Evolutionary conservation across 495 filamentous ascomycete species (phyloP).

Genomic region (Aspergillus egyptiacus): DNA sequence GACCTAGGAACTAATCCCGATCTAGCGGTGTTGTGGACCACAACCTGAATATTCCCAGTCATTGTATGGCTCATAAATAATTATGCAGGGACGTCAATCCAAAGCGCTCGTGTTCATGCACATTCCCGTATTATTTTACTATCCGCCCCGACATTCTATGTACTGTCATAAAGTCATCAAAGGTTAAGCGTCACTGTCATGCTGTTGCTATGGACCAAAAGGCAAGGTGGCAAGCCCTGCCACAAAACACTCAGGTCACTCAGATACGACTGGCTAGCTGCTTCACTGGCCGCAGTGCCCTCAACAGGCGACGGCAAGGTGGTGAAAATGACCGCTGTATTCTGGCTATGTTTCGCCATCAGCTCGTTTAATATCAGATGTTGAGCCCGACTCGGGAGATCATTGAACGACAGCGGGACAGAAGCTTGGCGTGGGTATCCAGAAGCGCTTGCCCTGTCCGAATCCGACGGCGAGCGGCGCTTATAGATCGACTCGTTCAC

Average conservation of each 20-base stretch:
- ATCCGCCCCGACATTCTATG: too few relatives aligned
- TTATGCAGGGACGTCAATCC: too few relatives aligned
- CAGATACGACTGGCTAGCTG: constrained; percentile 64
- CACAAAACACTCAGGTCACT: constrained; percentile 71
- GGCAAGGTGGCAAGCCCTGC: constrained; percentile 58
- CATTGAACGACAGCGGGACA: constrained; percentile 72
- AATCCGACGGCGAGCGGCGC: constrained; percentile 23
- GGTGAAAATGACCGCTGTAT: constrained; percentile 79
- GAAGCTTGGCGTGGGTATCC: constrained; percentile 51
- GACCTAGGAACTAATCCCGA: too few relatives aligned
- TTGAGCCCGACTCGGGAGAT: constrained; percentile 74
- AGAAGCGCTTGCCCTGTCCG: constrained; percentile 28
- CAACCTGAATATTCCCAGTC: too few relatives aligned
- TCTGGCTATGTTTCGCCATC: constrained; percentile 59
- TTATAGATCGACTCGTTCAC: constrained; percentile 52
- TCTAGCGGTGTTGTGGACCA: too few relatives aligned
- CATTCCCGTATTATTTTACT: background rate
- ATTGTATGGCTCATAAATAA: too few relatives aligned
- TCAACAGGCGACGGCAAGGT: constrained; percentile 73
- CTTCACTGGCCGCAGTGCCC: constrained; percentile 63
- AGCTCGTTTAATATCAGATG: constrained; percentile 83
- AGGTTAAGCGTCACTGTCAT: constrained; percentile 87
- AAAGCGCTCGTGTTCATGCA: background rate
- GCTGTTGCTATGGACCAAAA: constrained; percentile 82
- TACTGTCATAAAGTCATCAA: constrained; percentile 38